Percentiles rank a stretch among this genome's conserved stretches.
Conservation (phyloP, 495 filamentous ascomycete species). For the Filosporella fistucella region DNA sequence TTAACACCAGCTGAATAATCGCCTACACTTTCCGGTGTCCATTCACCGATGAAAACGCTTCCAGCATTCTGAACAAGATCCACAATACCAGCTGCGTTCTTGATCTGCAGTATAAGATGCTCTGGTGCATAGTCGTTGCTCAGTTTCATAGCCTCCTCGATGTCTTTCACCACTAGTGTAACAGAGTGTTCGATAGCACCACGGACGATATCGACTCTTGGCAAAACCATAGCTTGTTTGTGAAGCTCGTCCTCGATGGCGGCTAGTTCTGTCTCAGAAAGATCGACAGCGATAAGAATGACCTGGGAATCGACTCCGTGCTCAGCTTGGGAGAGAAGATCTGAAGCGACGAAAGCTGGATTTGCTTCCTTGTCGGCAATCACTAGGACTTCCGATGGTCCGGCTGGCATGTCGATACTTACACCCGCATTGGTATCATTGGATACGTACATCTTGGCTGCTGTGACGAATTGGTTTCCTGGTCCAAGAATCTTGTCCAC, state of each 20-base stretch:
- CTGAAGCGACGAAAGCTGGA: conserved; percentile 91
- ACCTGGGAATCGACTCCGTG: conserved; percentile 96
- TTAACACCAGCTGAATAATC: conserved; percentile 98
- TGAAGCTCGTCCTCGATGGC: conserved; percentile 92
- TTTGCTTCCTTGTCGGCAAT: conserved; percentile 88
- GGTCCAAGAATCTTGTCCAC: conserved; percentile 99
- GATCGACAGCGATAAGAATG: conserved; percentile 80
- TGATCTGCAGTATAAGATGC: conserved; percentile 89
- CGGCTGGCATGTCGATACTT: conserved; percentile 97
- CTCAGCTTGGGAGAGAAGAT: conserved; percentile 92
- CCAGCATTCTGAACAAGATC: conserved; percentile 87
- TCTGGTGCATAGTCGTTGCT: conserved; percentile 97
- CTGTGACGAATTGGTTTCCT: conserved; percentile 97
- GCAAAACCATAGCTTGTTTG: conserved; percentile 79
- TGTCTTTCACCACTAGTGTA: conserved; percentile 72
- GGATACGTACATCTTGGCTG: conserved; percentile 94
- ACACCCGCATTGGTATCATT: conserved; percentile 95
- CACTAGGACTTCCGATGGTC: conserved; percentile 93
- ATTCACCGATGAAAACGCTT: conserved; percentile 89
- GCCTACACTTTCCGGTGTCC: conserved; percentile 96
- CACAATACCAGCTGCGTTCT: conserved; percentile 65
- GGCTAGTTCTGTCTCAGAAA: conserved; percentile 61
- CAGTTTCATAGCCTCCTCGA: conserved; percentile 79
- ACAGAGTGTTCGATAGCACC: conserved; percentile 90
- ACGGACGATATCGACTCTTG: conserved; percentile 86